Conservation (phyloP, 2,329 filamentous ascomycete genomes). For the Microcyclospora pomicola region DNA sequence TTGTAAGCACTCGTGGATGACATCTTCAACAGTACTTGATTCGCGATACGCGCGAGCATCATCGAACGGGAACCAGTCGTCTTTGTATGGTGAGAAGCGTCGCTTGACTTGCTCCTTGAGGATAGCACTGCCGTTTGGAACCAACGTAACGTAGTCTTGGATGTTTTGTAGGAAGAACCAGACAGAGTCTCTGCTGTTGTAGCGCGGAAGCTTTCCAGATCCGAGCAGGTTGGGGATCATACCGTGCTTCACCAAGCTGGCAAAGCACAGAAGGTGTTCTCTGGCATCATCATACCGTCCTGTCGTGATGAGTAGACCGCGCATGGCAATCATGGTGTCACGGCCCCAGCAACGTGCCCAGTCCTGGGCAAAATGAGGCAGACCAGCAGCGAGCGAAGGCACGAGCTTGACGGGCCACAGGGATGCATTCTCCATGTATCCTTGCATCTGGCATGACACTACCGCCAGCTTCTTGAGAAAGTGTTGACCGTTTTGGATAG, state of each 20-base stretch:
- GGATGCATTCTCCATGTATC: slow-evolving; percentile 78
- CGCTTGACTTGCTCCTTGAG: slow-evolving; percentile 65
- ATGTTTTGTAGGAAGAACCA: slow-evolving; percentile 98
- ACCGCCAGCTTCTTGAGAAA: slow-evolving; percentile 82
- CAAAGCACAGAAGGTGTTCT: slow-evolving; percentile 90
- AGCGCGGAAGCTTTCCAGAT: slow-evolving; percentile 71
- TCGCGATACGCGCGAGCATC: slow-evolving; percentile 76
- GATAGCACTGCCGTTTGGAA: slow-evolving; percentile 59
- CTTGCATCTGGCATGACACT: slow-evolving; percentile 84
- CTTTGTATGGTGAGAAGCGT: slow-evolving; percentile 87
- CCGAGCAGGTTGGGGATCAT: slow-evolving; percentile 94
- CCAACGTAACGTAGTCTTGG: slow-evolving; percentile 78
- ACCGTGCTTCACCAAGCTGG: slow-evolving; percentile 90
- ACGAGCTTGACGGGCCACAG: slow-evolving; percentile 76
- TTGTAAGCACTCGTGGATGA: slow-evolving; percentile 88
- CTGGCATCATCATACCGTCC: slow-evolving; percentile 77
- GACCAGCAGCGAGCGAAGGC: slow-evolving; percentile 75
- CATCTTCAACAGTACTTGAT: slow-evolving; percentile 69
- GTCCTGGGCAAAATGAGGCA: slow-evolving; percentile 84
- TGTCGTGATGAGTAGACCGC: slow-evolving; percentile 82
- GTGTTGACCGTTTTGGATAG: slow-evolving; percentile 67
- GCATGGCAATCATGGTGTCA: slow-evolving; percentile 90
- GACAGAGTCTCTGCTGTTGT: slow-evolving; percentile 90
- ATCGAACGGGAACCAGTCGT: slow-evolving; percentile 77
- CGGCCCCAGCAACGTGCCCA: slow-evolving; percentile 97